Percentiles rank a stretch among this genome's conserved stretches.
Conservation (phyloP, 2,329 filamentous ascomycete genomes). For the Beauveria pseudobassiana region DNA sequence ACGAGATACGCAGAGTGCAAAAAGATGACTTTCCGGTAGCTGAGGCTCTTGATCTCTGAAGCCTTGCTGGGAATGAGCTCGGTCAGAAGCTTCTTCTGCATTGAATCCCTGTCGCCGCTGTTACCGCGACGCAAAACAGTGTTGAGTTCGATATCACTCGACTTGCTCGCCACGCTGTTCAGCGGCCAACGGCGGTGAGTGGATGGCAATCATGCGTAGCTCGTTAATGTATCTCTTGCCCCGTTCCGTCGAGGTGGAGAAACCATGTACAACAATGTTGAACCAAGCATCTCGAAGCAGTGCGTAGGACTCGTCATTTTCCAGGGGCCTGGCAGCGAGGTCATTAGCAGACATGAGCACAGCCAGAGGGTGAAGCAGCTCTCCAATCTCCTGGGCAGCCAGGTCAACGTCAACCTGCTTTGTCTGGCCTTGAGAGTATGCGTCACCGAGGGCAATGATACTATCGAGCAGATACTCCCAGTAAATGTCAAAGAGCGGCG, state of each 20-base stretch:
- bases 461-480: constrained; percentile 76
- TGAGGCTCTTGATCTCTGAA: constrained; percentile 70
- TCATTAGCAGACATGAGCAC: constrained; percentile 67
- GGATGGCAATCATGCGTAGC: constrained; percentile 73
- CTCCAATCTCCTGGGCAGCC: constrained; percentile 78
- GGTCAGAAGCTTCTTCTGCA: constrained; percentile 73
- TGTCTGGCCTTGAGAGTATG: constrained; percentile 64
- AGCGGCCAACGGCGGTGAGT: constrained; percentile 80
- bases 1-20: constrained; percentile 84
- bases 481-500: constrained; percentile 75
- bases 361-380: constrained; percentile 81
- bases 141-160: constrained; percentile 94
- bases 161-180: constrained; percentile 84
- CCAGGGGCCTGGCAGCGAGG: constrained; percentile 38
- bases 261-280: constrained; percentile 92
- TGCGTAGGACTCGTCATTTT: constrained; percentile 62
- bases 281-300: constrained; percentile 93
- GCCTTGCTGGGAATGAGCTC: constrained; percentile 69
- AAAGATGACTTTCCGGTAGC: constrained; percentile 87
- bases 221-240: constrained; percentile 68
- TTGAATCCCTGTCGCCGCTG: constrained; percentile 66
- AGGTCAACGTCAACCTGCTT: constrained; percentile 74
- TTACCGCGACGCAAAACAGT: constrained; percentile 84
- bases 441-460: constrained; percentile 85
- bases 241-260: constrained; percentile 65